phyloP scores from a whole-genome alignment of 2,329 filamentous ascomycete species.

The Colletotrichum higginsianum region DNA sequence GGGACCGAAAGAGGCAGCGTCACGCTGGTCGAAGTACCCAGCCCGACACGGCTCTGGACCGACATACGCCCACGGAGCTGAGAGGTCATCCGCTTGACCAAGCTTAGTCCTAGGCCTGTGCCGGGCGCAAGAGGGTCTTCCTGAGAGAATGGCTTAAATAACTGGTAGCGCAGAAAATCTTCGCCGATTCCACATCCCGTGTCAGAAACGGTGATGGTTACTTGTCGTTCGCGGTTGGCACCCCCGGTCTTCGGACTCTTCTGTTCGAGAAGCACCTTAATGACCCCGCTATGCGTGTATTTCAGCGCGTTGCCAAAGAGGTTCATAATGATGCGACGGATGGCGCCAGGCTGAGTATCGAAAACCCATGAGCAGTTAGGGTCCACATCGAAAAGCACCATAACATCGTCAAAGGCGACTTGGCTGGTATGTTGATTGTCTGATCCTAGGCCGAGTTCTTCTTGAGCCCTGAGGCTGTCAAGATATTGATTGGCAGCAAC shows the following conservation, averaged over 20 bases:
- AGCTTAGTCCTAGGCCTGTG: conserved; percentile 75
- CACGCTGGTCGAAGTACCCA: conserved; percentile 55
- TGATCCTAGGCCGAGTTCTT: neutral
- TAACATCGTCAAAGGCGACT: neutral
- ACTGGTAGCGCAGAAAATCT: conserved; percentile 70
- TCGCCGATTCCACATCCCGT: conserved; percentile 76
- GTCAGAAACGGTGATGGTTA: conserved; percentile 68
- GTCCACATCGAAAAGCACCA: conserved; percentile 65
- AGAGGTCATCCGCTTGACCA: conserved; percentile 73
- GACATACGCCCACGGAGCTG: conserved; percentile 71
- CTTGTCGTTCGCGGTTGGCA: conserved; percentile 39
- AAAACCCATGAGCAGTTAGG: conserved; percentile 63
- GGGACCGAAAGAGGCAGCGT: conserved; percentile 47
- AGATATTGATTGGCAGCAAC: neutral
- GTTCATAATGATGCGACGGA: conserved; percentile 53
- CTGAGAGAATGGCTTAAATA: conserved; percentile 76
- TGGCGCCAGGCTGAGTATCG: conserved; percentile 62
- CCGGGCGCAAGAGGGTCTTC: conserved; percentile 73
- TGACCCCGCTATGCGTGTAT: conserved; percentile 57
- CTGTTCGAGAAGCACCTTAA: neutral
- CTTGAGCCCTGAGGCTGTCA: neutral
- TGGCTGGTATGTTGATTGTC: neutral
- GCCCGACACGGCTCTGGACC: conserved; percentile 61
- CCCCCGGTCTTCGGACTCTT: neutral
- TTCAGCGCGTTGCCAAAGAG: conserved; percentile 61